Base-by-base conservation (phyloP, 2,329 filamentous ascomycete genomes). In the Pyrenochaeta sp. region DNA sequence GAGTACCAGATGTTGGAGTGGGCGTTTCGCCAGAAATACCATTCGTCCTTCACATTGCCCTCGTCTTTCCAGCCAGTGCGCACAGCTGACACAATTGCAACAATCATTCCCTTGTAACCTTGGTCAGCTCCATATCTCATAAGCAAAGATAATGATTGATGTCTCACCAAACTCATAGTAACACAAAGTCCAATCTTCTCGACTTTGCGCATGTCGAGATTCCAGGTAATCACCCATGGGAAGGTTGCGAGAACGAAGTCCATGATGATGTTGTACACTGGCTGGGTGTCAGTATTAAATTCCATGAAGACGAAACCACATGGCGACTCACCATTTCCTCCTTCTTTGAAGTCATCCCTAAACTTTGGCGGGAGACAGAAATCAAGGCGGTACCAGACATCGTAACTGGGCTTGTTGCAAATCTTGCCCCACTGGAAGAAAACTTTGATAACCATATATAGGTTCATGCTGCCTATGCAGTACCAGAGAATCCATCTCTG, bases 261-360 rank as follows among this genome's bases (percentile, higher is more conserved):
- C 75, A 80, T 81, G 19, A 80, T 66, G 41, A 80, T 76, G 56
- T 80, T 81, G 59, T 79, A 80, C 4, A 78, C 77, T 80, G 26
- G 10, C 9, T 2, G 20, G n/a, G 21, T 10, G n/a, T 54, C 35
- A 56, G 47, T 18, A 3, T 7, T 3, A 7, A 11, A 9, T 11
- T 3, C 4, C 15, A 6, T n/a, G n/a, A n/a, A n/a, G n/a, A n/a
- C n/a, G n/a, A 3, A 6, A 11, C 5, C 9, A 6, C 14, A 10
- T 13, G 11, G 6, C 28, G 15, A 53, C 76, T 61, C 45, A 79
- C 77, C 69, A 48, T 81, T 80, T 22, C 78, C 78, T 7, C 74
- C 77, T 40, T 77, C 74, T 47, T 81, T 81, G 53, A 79, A 78
- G 24, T 73, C 57, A 8, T 74, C 51, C 3, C 73, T 68, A 18